phyloP scores from a whole-genome alignment of 148 eudicot species.

The Rhododendron williamsianum region DNA sequence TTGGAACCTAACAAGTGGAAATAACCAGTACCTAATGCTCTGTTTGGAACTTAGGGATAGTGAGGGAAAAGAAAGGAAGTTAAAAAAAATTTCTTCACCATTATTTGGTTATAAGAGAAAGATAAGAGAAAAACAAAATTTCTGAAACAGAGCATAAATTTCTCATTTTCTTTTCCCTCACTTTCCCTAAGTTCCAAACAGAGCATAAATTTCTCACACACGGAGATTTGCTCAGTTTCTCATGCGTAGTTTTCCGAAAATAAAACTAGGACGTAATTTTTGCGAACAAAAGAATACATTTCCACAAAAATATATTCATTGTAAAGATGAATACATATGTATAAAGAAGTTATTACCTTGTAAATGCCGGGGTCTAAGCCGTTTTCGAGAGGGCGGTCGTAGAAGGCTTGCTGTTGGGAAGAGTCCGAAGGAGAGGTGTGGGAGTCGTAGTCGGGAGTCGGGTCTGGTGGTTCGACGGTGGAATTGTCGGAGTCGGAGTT shows the following conservation, averaged over 20 bases:
- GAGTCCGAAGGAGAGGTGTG: conserved; percentile 6
- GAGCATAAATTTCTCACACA: not conserved
- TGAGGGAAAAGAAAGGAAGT: not conserved
- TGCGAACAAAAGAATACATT: not conserved
- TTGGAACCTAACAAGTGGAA: not conserved
- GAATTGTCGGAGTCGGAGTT: conserved; percentile 30
- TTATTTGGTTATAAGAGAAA: not conserved
- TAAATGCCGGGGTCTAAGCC: conserved; percentile 70
- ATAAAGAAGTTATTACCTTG: conserved; percentile 35
- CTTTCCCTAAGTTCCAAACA: not conserved
- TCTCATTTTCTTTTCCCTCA: not conserved
- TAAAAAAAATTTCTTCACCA: not conserved
- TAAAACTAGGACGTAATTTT: not conserved
- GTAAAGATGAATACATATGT: not conserved
- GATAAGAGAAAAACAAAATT: not conserved
- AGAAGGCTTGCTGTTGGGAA: not conserved
- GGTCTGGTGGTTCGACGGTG: conserved; percentile 18
- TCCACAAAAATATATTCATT: not conserved
- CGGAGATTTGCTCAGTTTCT: not conserved
- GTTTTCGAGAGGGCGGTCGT: conserved; percentile 39
- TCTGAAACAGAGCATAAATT: not conserved
- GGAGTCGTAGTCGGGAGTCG: conserved; percentile 18
- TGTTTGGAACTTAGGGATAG: not conserved
- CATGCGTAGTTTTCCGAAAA: not conserved
- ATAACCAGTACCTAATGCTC: not conserved